phyloP scores from a whole-genome alignment of 352 stramenopile species.

The Pythium monospermum region DNA sequence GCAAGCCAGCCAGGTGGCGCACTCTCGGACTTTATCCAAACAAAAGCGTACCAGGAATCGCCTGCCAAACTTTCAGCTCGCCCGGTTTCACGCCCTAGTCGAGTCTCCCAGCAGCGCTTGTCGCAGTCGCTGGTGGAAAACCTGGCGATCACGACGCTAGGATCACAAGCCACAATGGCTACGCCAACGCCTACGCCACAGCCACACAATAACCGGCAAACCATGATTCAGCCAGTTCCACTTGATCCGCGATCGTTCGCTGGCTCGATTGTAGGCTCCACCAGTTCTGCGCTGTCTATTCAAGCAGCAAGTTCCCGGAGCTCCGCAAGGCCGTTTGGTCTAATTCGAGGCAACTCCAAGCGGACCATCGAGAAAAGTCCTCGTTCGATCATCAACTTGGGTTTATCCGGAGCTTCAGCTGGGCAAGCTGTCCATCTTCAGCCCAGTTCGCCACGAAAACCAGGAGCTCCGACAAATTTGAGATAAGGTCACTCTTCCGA shows the following conservation, averaged over 20 bases:
- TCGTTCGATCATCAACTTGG: background rate
- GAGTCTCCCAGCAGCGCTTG: conserved; percentile 6
- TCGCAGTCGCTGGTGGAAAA: conserved; percentile 5
- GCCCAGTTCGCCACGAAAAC: background rate
- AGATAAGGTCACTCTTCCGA: conserved; percentile 3
- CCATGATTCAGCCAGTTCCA: background rate
- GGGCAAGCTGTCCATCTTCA: background rate
- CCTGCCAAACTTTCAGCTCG: conserved; percentile 6
- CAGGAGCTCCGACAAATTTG: background rate
- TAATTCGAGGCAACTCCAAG: background rate
- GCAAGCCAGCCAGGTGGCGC: background rate
- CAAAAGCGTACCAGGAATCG: conserved; percentile 10
- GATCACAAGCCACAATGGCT: background rate
- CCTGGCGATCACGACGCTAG: conserved; percentile 8
- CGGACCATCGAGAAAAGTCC: background rate
- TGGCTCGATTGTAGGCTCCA: conserved; percentile 1
- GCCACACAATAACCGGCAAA: background rate
- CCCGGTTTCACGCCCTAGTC: conserved; percentile 4
- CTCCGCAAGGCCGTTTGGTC: background rate
- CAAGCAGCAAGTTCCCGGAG: background rate
- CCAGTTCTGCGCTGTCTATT: background rate
- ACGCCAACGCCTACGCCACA: background rate
- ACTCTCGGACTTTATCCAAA: conserved; percentile 6
- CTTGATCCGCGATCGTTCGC: background rate
- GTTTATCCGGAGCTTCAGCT: background rate